Base-by-base conservation (phyloP, 768 basidiomycete genomes). In the Butyriboletus loyo region DNA sequence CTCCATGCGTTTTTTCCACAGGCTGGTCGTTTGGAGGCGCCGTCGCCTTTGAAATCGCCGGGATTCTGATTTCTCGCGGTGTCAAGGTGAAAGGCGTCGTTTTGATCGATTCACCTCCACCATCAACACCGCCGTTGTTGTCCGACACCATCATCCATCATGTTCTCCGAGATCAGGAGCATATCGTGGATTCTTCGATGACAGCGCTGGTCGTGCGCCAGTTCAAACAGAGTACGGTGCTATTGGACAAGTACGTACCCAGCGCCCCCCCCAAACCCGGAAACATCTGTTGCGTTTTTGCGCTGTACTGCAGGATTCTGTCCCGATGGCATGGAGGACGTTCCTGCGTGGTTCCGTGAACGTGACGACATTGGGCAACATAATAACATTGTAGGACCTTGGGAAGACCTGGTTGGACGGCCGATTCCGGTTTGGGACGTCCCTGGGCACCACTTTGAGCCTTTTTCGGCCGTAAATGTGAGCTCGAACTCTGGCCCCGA, bases 21-120 rank as follows among this genome's bases (percentile, higher is more conserved):
- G 87, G 87, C 0, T 90, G 87, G 87, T 90, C 87, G 3, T 86
- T 90, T 56, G 87, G 87, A 13, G 87, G 87, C 2, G 81, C 87
- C 5, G 79, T 81, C 0, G 85, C 87, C 0, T 88, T 81, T 58
- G 87, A 88, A 59, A 69, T 80, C 3, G 80, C 83, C 17, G 75
- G 74, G 1, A 77, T 79, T 25, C 75, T 89, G 17, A 6, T 13
- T 10, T 15, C 45, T 1, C 70, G 61, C 5, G 80, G 77, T 3
- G 57, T 77, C 9, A 45, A 56, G 1, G 80, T 86, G 21, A 69
- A 71, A 46, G 88, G 86, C 0, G 70, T 89, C 39, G 56, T 88
- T 9, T 71, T 88, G 53, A 83, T 90, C 57, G 88, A 89, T 62
- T 75, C 85, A 0, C 86, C 88, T 0, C 71, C 75, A 51, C 87